Base-by-base conservation (phyloP, 495 filamentous ascomycete species). In the Bryoglossum gracile region DNA sequence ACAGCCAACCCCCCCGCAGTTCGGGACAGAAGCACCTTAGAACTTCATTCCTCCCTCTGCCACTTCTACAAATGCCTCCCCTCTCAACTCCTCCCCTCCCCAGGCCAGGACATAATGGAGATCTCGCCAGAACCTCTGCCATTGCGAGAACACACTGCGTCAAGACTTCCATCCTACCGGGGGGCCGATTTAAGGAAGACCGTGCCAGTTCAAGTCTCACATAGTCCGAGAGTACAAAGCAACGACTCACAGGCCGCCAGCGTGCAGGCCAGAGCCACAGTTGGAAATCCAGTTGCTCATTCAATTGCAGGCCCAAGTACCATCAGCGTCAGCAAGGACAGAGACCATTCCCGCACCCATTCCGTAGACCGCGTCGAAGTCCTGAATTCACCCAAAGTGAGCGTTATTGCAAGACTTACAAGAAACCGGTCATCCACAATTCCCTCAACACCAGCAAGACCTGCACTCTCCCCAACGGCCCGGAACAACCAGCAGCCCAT, bases 311-410 rank as follows among this genome's bases (percentile, higher is more conserved):
- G n/a, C n/a, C n/a, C n/a, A n/a, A n/a, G n/a, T n/a, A n/a, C n/a
- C n/a, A n/a, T n/a, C n/a, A n/a, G n/a, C n/a, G n/a, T n/a, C n/a
- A n/a, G n/a, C n/a, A n/a, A n/a, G n/a, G n/a, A n/a, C n/a, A n/a
- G n/a, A n/a, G n/a, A n/a, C n/a, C n/a, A n/a, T n/a, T n/a, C n/a
- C n/a, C n/a, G n/a, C n/a, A n/a, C n/a, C n/a, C 8, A 24, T 22
- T 23, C 46, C 11, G 41, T 33, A 49, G 55, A 43, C 24, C 18
- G 16, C 35, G 35, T 38, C 16, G 24, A 46, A 30, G 32, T 3
- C 34, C 18, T n/a, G n/a, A n/a, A 33, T 21, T 37, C 21, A 3
- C 48, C 25, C n/a, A 32, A 26, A 18, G 37, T 25, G 2, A 50
- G 47, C 35, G 43, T 18, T 14, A 43, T 43, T n/a, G 14, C 41